phyloP scores from a whole-genome alignment of 768 basidiomycete genomes.

The Mycena chlorophos region DNA sequence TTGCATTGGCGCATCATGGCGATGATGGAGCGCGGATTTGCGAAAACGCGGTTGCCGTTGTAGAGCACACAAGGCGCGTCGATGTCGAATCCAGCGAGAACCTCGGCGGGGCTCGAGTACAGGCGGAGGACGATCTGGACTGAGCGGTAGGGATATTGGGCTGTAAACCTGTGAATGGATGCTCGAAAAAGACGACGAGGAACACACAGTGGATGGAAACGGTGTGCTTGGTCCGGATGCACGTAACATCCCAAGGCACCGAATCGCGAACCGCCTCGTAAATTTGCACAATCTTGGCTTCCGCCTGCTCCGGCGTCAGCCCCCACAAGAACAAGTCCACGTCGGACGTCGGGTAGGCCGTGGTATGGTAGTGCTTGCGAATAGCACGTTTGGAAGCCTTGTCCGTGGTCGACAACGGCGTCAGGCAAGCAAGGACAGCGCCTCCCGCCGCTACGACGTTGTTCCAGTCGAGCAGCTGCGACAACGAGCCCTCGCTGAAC shows the following conservation, averaged over 20 bases:
- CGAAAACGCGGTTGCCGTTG: conserved; percentile 55
- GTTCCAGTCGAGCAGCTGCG: conserved; percentile 60
- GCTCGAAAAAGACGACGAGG: not conserved
- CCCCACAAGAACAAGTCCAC: conserved; percentile 66
- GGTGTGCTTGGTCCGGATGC: conserved; percentile 65
- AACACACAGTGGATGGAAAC: conserved; percentile 61
- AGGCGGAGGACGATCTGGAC: conserved; percentile 67
- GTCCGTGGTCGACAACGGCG: conserved; percentile 48
- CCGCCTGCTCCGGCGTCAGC: conserved; percentile 57
- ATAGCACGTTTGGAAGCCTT: conserved; percentile 56
- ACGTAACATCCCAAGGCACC: conserved; percentile 68
- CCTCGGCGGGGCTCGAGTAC: conserved; percentile 62
- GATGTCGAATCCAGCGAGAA: conserved; percentile 68
- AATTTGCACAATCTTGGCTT: conserved; percentile 56
- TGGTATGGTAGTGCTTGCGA: conserved; percentile 57
- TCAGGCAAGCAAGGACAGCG: conserved; percentile 56
- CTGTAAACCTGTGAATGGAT: conserved; percentile 28
- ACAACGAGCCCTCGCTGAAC: conserved; percentile 62
- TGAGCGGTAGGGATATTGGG: conserved; percentile 67
- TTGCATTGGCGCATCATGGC: conserved; percentile 70
- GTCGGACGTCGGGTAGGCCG: conserved; percentile 59
- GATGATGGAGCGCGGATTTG: conserved; percentile 57
- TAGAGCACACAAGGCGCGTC: conserved; percentile 64
- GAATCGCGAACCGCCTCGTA: conserved; percentile 67
- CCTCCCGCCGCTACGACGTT: conserved; percentile 66